Evolutionary conservation across 176 grass and related monocot species (phyloP), one percentile per base, ranked within the genome.

Genomic region (Dendrocalamus sinicus): DNA sequence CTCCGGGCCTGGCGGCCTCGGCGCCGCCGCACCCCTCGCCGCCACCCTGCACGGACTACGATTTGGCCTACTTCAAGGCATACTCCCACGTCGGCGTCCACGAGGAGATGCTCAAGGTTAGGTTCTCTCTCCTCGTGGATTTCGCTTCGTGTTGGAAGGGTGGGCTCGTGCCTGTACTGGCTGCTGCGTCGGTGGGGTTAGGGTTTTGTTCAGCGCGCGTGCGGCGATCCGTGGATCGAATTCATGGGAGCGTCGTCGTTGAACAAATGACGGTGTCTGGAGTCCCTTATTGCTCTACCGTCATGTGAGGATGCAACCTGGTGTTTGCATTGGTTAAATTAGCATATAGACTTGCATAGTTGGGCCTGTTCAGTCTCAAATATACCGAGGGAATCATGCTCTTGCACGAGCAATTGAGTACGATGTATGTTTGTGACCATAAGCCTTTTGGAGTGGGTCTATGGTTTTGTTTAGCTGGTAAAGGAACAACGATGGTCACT

Each of bases 101-200:
- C 82, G 96, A 98, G 89, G 96, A 95, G 84, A 98, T 95, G 96
- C 91, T 98, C 61, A 98, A 95, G 91, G 96, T 98, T 61, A 7
- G 45, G 17, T 65, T 72, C 17, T 70, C 66, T 78, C n/a, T 51
- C 10, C 69, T 50, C 57, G 0, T 86, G 52, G 43, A 17, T 19
- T 45, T 44, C 2, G 52, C 19, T 47, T 13, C 55, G 57, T 50
- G 60, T 5, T 12, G 61, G 68, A 15, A 28, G 20, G 51, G 26
- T 81, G 17, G 75, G 35, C 23, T 44, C 19, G 24, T 71, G 77
- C 75, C 35, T 68, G 72, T 58, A 41, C 32, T 76, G 26, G 62
- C 17, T 73, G 46, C 8, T 70, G 54, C 58, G 43, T 83, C 63
- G 22, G 8, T 73, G 72, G 61, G 28, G 44, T 74, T 83, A 83